Base-by-base conservation (phyloP, 208 protist genomes). In the Phytomonas sp. region DNA sequence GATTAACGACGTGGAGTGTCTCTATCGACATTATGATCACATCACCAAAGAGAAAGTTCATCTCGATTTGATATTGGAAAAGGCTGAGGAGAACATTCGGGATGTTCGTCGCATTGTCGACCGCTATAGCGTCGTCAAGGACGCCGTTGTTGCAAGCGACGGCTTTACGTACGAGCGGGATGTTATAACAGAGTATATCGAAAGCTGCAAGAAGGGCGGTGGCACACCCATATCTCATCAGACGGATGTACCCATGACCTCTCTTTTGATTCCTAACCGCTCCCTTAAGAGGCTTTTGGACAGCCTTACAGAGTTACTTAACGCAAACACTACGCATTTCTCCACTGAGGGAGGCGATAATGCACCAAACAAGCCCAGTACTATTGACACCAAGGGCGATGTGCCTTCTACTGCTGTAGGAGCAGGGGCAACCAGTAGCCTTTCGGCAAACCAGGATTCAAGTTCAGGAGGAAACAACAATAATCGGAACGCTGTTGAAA, bases 121-220 rank as follows among this genome's bases (percentile, higher is more conserved):
- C 32, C 83, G 82, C 49, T 95, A 93, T 73, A 74, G 71, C 36
- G 70, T 76, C 16, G 84, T 97, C 62, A 77, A 82, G 29, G 90
- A 96, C 60, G 88, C 93, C 29, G 95, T 98, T 32, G 82, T 96
- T 29, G 86, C 92, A 40, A 86, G 81, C 67, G 92, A 97, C 65
- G 95, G 95, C 19, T 89, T 91, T 81, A 97, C 92, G 29, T 98
- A 97, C 77, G 89, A 97, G 71, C 84, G 91, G 6, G 78, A 87
- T 60, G 81, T 80, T 19, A 94, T 98, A 45, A 82, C 82, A 11
- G 71, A 83, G 30, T 97, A 92, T 72, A 79, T 92, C 33, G 73
- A 89, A 1, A 73, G 76, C 32, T 88, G 83, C 74, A 70, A 78
- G 60, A 69, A 80, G 49, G 60, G 73, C 14, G 84, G 83, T 42